phyloP scores from a whole-genome alignment of 139 green algal species.

The Volvox reticuliferus region DNA sequence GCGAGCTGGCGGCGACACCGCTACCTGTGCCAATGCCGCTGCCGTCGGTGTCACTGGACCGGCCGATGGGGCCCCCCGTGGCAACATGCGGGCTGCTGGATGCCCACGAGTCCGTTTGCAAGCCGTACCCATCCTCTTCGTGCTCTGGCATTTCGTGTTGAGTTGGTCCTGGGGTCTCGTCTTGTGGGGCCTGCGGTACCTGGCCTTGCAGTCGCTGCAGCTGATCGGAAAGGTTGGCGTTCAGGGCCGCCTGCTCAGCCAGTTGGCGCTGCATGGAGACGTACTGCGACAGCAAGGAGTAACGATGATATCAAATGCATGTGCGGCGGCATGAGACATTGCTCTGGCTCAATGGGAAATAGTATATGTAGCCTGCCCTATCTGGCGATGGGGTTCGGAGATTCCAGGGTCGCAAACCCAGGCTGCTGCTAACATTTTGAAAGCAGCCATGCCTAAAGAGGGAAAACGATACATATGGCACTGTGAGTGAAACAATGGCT shows the following conservation, averaged over 20 bases:
- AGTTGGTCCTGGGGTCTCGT: neutral
- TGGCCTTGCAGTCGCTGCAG: constrained; percentile 19
- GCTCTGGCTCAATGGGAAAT: too few relatives aligned
- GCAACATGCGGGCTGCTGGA: neutral
- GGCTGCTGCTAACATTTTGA: too few relatives aligned
- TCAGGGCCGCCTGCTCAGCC: neutral
- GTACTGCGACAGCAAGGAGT: neutral
- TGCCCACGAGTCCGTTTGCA: neutral
- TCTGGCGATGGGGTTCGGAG: too few relatives aligned
- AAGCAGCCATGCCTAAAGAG: too few relatives aligned
- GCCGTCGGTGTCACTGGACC: neutral
- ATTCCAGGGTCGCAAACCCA: too few relatives aligned
- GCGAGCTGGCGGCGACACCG: neutral
- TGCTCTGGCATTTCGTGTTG: neutral
- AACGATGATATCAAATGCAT: too few relatives aligned
- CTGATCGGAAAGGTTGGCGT: neutral
- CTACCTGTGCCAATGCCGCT: neutral
- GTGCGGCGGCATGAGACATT: too few relatives aligned
- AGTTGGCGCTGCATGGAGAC: neutral
- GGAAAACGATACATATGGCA: too few relatives aligned
- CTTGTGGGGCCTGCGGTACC: neutral
- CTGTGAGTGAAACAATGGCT: too few relatives aligned
- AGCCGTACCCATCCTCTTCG: neutral
- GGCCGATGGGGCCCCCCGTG: too few relatives aligned
- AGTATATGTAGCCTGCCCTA: too few relatives aligned